Percentiles rank a stretch among this genome's conserved stretches.
These are phyloP conservation scores for Hapsidospora chrysogenum DNA, from an alignment of 495 filamentous ascomycete species.

Conservation along the genomic window DNA sequence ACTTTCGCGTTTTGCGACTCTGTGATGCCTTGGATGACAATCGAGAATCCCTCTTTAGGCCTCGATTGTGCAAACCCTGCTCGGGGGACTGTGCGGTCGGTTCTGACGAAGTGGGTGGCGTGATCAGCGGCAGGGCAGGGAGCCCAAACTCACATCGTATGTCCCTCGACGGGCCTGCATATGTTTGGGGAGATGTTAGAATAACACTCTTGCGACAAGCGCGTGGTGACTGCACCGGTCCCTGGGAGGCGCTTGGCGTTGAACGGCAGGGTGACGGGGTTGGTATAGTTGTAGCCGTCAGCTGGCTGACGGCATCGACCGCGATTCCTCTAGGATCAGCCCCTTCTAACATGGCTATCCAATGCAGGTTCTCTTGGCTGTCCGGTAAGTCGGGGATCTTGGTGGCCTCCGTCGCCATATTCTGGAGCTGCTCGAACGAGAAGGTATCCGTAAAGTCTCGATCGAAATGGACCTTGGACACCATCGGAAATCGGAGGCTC, in stretches of 20 bases:
- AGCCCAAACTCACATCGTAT: too few relatives aligned
- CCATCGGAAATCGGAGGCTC: conserved; percentile 27
- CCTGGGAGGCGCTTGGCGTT: neutral
- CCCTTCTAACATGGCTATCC: conserved; percentile 35
- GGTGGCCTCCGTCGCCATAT: conserved; percentile 21
- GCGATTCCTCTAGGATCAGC: conserved; percentile 19
- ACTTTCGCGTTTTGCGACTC: too few relatives aligned
- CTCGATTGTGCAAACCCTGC: too few relatives aligned
- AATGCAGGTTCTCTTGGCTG: conserved; percentile 33
- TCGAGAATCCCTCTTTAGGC: too few relatives aligned
- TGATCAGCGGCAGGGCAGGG: too few relatives aligned
- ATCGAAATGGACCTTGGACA: conserved; percentile 30
- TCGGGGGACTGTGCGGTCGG: too few relatives aligned
- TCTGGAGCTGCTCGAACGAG: conserved; percentile 25
- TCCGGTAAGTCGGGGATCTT: conserved; percentile 15
- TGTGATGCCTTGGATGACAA: too few relatives aligned
- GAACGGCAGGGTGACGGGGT: neutral
- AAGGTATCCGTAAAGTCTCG: conserved; percentile 23
- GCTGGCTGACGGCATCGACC: conserved; percentile 14
- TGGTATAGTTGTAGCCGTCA: conserved; percentile 5
- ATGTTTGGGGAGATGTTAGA: too few relatives aligned
- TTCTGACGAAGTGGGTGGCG: too few relatives aligned
- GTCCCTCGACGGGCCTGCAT: too few relatives aligned
- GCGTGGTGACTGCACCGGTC: conserved; percentile 7
- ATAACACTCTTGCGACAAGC: too few relatives aligned